Base-by-base conservation (phyloP, 2,329 filamentous ascomycete species). In the Pseudogymnoascus sp. region DNA sequence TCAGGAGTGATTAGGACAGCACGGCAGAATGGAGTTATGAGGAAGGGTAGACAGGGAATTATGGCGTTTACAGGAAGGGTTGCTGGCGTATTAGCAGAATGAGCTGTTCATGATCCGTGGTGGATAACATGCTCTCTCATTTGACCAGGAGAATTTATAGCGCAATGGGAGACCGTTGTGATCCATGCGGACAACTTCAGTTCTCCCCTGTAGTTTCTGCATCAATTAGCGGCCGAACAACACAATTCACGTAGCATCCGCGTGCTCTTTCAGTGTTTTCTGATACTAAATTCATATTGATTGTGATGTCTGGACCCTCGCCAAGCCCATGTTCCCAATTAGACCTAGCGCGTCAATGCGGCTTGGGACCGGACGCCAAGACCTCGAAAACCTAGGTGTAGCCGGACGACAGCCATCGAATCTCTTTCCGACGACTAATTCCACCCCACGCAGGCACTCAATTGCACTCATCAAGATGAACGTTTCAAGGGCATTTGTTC, bases 1-100 rank as follows among this genome's bases (percentile, higher is more conserved):
- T 97, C 78, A 88, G 88, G 77, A 97, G 92, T 73, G 95, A 97
- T 63, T 72, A 63, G 68, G 25, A 34, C 2, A 23, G 25, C 43
- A 63, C 28, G 31, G 34, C 66, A 65, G 65, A 63, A 49, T 65
- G 53, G 64, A 40, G 65, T 63, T 64, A 56, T 63, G 62, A 38
- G 36, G 59, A 60, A 64, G 60, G 56, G 43, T 62, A 53, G 49
- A 56, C 53, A 66, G 63, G 70, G 66, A 60, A 25, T 64, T 63
- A 63, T 43, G 70, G 70, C 70, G 70, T 72, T 72, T 63, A 64
- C 31, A 18, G 49, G 49, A 56, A 9, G 49, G n/a, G 5, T 56
- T 36, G 9, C 49, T 34, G 49, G 49, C 49, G 49, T 56, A 56
- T 36, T 56, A 56, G 49, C 49, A 56, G 25, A 56, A 56, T 36